phyloP scores from a whole-genome alignment of 805 yeast species.

The Wickerhamomyces kurtzmanii region DNA sequence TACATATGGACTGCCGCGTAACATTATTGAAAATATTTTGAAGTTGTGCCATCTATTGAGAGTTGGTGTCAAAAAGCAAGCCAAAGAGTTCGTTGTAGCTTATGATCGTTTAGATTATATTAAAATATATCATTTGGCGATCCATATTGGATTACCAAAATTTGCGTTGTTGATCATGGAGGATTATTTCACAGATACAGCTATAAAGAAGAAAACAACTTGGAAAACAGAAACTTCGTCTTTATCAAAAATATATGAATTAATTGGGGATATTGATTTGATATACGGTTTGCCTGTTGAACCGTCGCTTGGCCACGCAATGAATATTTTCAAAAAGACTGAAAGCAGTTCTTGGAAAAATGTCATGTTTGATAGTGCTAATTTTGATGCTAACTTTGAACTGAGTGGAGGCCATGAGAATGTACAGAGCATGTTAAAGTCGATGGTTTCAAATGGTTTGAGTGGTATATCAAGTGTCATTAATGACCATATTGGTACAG shows the following conservation, averaged over 20 bases:
- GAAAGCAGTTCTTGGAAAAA: slow-evolving; percentile 25
- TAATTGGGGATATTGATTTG: slow-evolving; percentile 55
- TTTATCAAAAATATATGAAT: slow-evolving; percentile 31
- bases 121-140: slow-evolving; percentile 12
- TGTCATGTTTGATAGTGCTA: slow-evolving; percentile 47
- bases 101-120: slow-evolving; percentile 13
- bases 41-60: slow-evolving; percentile 18
- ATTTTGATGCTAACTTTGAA: slow-evolving; percentile 33
- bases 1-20: background rate
- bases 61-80: slow-evolving; percentile 10
- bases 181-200: slow-evolving; percentile 12
- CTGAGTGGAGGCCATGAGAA: slow-evolving; percentile 4
- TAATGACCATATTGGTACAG: slow-evolving; percentile 12
- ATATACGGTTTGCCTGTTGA: slow-evolving; percentile 54
- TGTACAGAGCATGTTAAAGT: slow-evolving; percentile 17
- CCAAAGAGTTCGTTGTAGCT: slow-evolving; percentile 8
- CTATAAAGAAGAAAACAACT: slow-evolving; percentile 2
- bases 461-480: slow-evolving; percentile 46
- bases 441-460: slow-evolving; percentile 42
- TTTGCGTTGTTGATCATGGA: slow-evolving; percentile 27
- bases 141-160: slow-evolving; percentile 11
- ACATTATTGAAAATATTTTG: slow-evolving; percentile 10
- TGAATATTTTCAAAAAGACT: slow-evolving; percentile 26
- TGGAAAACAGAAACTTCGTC: slow-evolving; percentile 4
- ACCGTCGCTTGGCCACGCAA: slow-evolving; percentile 42